A percentile compares a stretch with the other conserved stretches of the same genome.
These are phyloP conservation scores for Ulota crispa DNA, from an alignment of 225 moss, liverwort and hornwort species.

Conservation along the genomic window DNA sequence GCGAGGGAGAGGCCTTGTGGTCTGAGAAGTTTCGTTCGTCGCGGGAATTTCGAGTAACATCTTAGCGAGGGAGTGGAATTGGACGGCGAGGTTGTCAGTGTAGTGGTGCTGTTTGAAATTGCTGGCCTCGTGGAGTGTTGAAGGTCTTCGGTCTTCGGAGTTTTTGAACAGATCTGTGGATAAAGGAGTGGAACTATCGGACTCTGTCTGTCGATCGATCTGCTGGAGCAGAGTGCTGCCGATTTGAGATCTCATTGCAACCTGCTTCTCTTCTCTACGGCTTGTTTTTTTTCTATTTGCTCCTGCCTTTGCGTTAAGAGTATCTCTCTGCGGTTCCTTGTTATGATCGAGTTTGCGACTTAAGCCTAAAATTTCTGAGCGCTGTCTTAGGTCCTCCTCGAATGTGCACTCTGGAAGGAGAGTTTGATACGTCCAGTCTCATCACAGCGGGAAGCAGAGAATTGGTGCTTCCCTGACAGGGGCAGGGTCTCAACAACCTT, in stretches of 20 bases:
- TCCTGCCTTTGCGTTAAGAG: background rate
- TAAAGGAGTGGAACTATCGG: background rate
- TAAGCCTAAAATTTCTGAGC: background rate
- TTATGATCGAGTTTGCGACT: conserved; percentile 16
- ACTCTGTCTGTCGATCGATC: conserved; percentile 27
- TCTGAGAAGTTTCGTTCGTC: background rate
- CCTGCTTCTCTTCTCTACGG: background rate
- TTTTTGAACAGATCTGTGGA: conserved; percentile 27
- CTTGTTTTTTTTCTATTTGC: background rate
- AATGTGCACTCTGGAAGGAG: conserved; percentile 49
- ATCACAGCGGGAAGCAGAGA: conserved; percentile 60
- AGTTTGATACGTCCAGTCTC: conserved; percentile 45
- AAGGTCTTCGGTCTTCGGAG: background rate
- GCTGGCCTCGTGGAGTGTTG: background rate
- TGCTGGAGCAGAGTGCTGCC: background rate
- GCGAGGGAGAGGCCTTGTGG: conserved; percentile 5
- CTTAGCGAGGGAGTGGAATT: conserved; percentile 16
- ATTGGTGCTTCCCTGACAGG: conserved; percentile 27
- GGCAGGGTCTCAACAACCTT: background rate
- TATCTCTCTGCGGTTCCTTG: background rate
- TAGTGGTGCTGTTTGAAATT: conserved; percentile 10
- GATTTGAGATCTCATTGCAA: conserved; percentile 22
- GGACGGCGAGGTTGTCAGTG: conserved; percentile 13
- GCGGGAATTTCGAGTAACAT: conserved; percentile 22
- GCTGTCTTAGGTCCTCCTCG: conserved; percentile 20